Evolutionary conservation across 352 stramenopile species (phyloP).

Genomic region (Phytopythium sindhum): DNA sequence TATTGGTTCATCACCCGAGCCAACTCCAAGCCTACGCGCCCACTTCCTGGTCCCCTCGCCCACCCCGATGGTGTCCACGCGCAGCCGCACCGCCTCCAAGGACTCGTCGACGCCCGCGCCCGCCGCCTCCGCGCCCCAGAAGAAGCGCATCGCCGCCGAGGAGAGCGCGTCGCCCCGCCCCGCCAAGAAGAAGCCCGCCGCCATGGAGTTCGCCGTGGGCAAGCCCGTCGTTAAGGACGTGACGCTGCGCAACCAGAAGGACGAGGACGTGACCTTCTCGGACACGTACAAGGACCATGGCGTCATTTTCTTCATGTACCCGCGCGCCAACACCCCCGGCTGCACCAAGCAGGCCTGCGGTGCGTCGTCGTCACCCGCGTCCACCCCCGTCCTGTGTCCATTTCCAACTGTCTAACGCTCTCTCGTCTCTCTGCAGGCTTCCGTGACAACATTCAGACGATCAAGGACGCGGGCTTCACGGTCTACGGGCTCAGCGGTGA

Average conservation of each 20-base stretch:
- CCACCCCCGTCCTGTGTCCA: neutral
- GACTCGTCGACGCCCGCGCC: constrained; percentile 10
- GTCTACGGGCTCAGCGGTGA: constrained; percentile 83
- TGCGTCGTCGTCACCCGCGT: constrained; percentile 12
- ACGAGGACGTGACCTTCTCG: constrained; percentile 45
- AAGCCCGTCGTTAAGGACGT: constrained; percentile 53
- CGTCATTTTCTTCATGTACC: constrained; percentile 90
- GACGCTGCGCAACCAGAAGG: constrained; percentile 74
- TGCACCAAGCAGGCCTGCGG: constrained; percentile 88
- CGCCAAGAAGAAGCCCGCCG: constrained; percentile 41
- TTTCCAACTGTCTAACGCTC: constrained; percentile 1
- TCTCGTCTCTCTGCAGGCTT: constrained; percentile 39
- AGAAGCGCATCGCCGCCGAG: constrained; percentile 21
- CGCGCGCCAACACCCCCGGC: constrained; percentile 78
- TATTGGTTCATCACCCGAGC: neutral
- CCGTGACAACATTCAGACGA: constrained; percentile 79
- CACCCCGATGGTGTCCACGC: constrained; percentile 48
- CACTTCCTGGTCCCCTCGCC: neutral
- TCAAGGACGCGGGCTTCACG: constrained; percentile 72
- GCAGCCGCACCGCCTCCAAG: constrained; percentile 39
- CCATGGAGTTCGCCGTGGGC: constrained; percentile 57
- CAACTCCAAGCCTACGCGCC: neutral
- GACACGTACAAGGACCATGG: constrained; percentile 74
- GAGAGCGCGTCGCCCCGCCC: constrained; percentile 24
- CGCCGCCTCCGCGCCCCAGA: constrained; percentile 17